phyloP scores from a whole-genome alignment of 2,329 filamentous ascomycete species.

The Cordyceps sp. region DNA sequence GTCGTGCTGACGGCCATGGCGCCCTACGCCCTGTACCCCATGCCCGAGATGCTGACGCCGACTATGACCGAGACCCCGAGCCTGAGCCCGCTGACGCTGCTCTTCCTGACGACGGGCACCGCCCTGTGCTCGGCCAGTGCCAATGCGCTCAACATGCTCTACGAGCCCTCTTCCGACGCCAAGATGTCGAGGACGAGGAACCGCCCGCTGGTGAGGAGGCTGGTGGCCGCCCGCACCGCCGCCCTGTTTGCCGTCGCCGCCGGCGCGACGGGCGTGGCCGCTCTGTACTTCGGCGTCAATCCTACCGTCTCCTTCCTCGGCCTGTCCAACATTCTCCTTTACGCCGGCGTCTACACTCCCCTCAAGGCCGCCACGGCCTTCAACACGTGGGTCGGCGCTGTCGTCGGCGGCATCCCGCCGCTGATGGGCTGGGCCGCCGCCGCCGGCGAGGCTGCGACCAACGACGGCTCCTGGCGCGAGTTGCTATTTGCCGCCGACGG shows the following conservation, averaged over 20 bases:
- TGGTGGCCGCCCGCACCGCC: constrained; percentile 57
- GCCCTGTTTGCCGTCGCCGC: constrained; percentile 63
- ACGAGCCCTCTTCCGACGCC: constrained; percentile 79
- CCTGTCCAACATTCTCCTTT: constrained; percentile 69
- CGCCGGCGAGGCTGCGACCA: constrained; percentile 69
- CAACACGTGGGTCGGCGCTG: constrained; percentile 89
- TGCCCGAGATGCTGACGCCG: constrained; percentile 67
- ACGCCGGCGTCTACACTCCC: constrained; percentile 85
- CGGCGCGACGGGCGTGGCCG: constrained; percentile 49
- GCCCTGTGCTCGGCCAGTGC: constrained; percentile 79
- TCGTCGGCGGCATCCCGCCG: constrained; percentile 86
- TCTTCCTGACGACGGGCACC: constrained; percentile 83
- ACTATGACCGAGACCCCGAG: constrained; percentile 54
- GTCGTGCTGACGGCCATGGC: constrained; percentile 83
- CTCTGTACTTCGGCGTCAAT: constrained; percentile 81
- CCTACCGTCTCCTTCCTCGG: constrained; percentile 81
- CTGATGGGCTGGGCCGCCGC: constrained; percentile 98
- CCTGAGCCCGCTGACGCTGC: constrained; percentile 74
- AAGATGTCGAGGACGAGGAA: constrained; percentile 90
- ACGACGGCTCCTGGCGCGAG: constrained; percentile 60
- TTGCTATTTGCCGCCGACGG: constrained; percentile 51
- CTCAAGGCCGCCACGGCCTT: constrained; percentile 72
- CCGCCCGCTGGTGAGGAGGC: constrained; percentile 66
- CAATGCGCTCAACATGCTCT: constrained; percentile 94
- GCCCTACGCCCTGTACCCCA: constrained; percentile 83